Conservation (phyloP, 352 stramenopile genomes). For the Globisporangium polare region DNA sequence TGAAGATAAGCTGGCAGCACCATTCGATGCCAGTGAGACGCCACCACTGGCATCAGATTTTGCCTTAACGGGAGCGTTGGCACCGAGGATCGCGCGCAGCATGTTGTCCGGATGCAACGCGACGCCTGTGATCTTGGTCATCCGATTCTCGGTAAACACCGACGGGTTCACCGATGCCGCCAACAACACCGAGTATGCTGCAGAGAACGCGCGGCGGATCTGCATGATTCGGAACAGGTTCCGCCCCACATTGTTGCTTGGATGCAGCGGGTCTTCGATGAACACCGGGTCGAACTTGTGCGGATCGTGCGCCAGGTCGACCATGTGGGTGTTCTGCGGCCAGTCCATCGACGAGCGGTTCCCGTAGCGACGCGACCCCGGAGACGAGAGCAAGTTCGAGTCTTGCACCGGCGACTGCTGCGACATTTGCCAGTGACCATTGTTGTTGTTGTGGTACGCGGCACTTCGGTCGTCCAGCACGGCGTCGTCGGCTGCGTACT, state of each 20-base stretch:
- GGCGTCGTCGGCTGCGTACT: constrained; percentile 44
- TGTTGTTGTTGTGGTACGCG: constrained; percentile 27
- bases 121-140: constrained; percentile 56
- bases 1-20: constrained; percentile 2
- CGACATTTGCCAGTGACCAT: constrained; percentile 62
- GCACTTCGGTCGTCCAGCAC: constrained; percentile 47
- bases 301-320: constrained; percentile 72
- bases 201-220: constrained; percentile 74
- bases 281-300: constrained; percentile 94
- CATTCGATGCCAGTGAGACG: neutral
- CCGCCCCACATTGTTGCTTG: constrained; percentile 94
- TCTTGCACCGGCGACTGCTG: constrained; percentile 43
- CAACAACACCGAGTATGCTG: constrained; percentile 69
- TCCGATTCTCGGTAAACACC: constrained; percentile 56
- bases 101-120: constrained; percentile 77
- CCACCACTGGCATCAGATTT: constrained; percentile 32
- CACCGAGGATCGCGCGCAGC: constrained; percentile 61
- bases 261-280: constrained; percentile 93
- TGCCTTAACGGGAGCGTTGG: constrained; percentile 45
- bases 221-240: constrained; percentile 96
- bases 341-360: constrained; percentile 70
- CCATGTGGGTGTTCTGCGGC: constrained; percentile 31
- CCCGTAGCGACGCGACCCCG: constrained; percentile 56
- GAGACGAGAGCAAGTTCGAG: constrained; percentile 50
- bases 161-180: constrained; percentile 46